Conservation (phyloP, 345 rosid genomes). For the Salix exigua region DNA sequence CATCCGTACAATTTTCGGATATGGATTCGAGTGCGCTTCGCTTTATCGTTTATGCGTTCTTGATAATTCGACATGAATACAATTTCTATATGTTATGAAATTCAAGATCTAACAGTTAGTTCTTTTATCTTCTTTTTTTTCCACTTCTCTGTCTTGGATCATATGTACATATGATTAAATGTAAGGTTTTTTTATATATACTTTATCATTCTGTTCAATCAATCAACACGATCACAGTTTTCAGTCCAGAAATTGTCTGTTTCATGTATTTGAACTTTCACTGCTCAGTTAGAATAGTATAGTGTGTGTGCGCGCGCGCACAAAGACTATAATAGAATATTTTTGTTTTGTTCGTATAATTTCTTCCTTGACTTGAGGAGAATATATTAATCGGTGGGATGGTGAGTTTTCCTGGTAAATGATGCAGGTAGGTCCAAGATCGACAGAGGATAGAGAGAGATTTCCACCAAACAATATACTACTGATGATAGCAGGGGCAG, state of each 20-base stretch:
- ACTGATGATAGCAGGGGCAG: conserved; percentile 43
- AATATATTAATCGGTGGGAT: not conserved
- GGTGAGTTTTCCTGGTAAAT: not conserved
- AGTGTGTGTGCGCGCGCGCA: too few species aligned
- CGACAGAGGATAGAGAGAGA: conserved; percentile 39
- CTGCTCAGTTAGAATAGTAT: not conserved
- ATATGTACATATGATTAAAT: not conserved
- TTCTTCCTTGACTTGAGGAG: not conserved
- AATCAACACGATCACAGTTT: too few species aligned
- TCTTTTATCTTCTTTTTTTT: not conserved
- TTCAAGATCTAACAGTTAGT: too few species aligned
- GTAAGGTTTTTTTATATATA: too few species aligned
- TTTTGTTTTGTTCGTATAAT: not conserved
- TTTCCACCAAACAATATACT: conserved; percentile 46
- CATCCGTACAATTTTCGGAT: too few species aligned
- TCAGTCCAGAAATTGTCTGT: too few species aligned
- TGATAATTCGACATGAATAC: too few species aligned
- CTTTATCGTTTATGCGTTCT: too few species aligned
- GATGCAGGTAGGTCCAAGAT: conserved; percentile 49
- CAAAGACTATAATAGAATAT: too few species aligned
- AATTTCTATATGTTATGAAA: too few species aligned
- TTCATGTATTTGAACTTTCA: not conserved
- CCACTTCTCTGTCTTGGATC: not conserved
- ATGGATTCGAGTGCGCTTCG: too few species aligned
- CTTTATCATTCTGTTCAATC: too few species aligned